Evolutionary conservation across 2,329 filamentous ascomycete species (phyloP).

Genomic region (Aaosphaeria arxii): DNA sequence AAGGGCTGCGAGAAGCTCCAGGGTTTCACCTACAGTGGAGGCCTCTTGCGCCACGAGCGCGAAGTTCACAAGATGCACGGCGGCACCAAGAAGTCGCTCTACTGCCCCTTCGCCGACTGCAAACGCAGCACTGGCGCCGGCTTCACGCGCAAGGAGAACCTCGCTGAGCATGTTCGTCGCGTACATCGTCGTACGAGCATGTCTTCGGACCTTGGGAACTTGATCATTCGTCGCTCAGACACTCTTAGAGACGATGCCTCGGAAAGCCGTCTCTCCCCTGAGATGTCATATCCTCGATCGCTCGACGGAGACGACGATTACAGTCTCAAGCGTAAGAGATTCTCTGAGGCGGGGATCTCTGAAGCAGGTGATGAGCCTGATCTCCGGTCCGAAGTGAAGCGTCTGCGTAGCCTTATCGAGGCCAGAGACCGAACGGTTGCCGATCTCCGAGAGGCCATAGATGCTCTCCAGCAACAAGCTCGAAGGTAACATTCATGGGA

Average conservation of each 20-base stretch:
- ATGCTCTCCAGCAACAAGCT: conserved; percentile 29
- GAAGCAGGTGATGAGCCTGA: conserved; percentile 23
- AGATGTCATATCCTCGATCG: conserved; percentile 21
- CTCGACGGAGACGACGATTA: conserved; percentile 25
- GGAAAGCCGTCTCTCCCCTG: conserved; percentile 17
- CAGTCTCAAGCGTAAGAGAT: conserved; percentile 31
- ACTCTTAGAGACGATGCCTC: conserved; percentile 12
- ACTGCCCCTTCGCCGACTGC: conserved; percentile 83
- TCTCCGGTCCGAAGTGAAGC: conserved; percentile 39
- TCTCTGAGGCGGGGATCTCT: conserved; percentile 21
- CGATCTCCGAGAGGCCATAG: conserved; percentile 34
- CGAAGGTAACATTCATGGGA: background rate
- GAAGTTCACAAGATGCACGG: conserved; percentile 92
- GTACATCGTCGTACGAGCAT: conserved; percentile 60
- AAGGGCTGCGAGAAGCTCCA: conserved; percentile 86
- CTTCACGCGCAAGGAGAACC: conserved; percentile 89
- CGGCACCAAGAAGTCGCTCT: conserved; percentile 80
- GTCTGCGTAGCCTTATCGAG: conserved; percentile 39
- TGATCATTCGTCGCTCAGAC: conserved; percentile 25
- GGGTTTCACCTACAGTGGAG: conserved; percentile 93
- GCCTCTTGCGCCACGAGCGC: conserved; percentile 82
- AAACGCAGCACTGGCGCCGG: conserved; percentile 85
- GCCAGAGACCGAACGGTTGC: conserved; percentile 35
- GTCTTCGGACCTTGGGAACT: conserved; percentile 31
- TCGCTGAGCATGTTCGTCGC: conserved; percentile 87